Percentiles rank a stretch among this genome's conserved stretches.
Evolutionary conservation across 164 flowering plant species (phyloP).

Genomic region (Kalanchoe fedtschenkoi): DNA sequence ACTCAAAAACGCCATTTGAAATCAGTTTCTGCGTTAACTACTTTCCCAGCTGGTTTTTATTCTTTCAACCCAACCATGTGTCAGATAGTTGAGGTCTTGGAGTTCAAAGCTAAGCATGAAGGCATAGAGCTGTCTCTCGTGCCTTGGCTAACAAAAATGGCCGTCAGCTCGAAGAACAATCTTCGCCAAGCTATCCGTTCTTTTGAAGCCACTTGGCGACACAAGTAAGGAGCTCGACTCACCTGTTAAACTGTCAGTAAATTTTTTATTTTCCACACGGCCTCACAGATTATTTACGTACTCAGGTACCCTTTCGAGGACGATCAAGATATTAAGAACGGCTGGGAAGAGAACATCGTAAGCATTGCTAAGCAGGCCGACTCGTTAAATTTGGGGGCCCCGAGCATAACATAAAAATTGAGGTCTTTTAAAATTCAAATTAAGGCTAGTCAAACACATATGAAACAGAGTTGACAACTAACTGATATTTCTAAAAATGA

Average conservation of each 20-base stretch:
- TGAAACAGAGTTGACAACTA: too few relatives aligned
- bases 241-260: not conserved
- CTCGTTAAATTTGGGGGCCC: too few relatives aligned
- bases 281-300: too few relatives aligned
- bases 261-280: not conserved
- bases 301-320: constrained; percentile 31
- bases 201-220: constrained; percentile 53
- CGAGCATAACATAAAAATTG: too few relatives aligned
- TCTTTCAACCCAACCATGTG: not conserved
- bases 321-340: constrained; percentile 39
- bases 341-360: constrained; percentile 64
- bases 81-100: constrained; percentile 52
- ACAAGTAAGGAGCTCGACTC: constrained; percentile 17
- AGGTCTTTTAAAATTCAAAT: too few relatives aligned
- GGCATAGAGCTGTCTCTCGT: constrained; percentile 32
- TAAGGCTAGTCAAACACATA: too few relatives aligned
- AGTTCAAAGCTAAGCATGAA: constrained; percentile 43
- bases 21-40: not conserved
- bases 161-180: constrained; percentile 43
- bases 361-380: too few relatives aligned
- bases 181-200: constrained; percentile 75
- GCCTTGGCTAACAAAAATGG: constrained; percentile 37
- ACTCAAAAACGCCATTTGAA: too few relatives aligned
- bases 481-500: too few relatives aligned
- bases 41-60: not conserved